phyloP scores from a whole-genome alignment of 805 yeast genomes.

The Novakomyces olei region DNA sequence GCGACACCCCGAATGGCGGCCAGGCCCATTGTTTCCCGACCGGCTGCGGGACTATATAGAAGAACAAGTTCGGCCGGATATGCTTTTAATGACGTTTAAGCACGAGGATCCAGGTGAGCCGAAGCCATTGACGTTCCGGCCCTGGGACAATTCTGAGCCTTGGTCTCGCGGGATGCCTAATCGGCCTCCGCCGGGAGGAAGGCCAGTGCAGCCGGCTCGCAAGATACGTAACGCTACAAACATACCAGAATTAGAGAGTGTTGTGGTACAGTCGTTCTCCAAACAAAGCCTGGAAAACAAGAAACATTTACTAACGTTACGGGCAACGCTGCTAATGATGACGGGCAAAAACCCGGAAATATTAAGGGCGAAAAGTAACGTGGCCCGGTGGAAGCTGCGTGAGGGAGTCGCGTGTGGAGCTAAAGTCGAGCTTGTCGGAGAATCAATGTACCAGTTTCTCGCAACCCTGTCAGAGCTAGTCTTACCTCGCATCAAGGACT shows the following conservation, averaged over 20 bases:
- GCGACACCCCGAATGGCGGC: not conserved
- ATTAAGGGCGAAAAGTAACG: slow-evolving; percentile 53
- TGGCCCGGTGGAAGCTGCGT: slow-evolving; percentile 68
- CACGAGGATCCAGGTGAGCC: slow-evolving; percentile 28
- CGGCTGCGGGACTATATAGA: slow-evolving; percentile 55
- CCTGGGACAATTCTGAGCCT: slow-evolving; percentile 75
- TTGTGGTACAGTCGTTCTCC: slow-evolving; percentile 56
- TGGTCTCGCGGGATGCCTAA: slow-evolving; percentile 68
- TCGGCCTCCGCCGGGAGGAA: slow-evolving; percentile 53
- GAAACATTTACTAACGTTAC: slow-evolving; percentile 7
- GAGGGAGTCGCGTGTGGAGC: slow-evolving; percentile 85
- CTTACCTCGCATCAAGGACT: slow-evolving; percentile 77
- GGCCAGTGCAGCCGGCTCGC: slow-evolving; percentile 52
- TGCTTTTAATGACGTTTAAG: slow-evolving; percentile 51
- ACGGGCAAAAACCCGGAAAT: slow-evolving; percentile 73
- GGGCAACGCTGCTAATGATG: slow-evolving; percentile 66
- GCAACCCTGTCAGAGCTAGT: slow-evolving; percentile 77
- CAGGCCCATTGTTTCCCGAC: slow-evolving; percentile 4
- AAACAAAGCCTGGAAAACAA: slow-evolving; percentile 26
- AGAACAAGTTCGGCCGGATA: slow-evolving; percentile 52
- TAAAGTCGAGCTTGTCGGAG: slow-evolving; percentile 51
- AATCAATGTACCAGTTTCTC: slow-evolving; percentile 66
- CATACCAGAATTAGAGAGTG: slow-evolving; percentile 47
- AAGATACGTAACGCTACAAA: slow-evolving; percentile 43
- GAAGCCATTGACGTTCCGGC: slow-evolving; percentile 17